Base-by-base conservation (phyloP, 257 asterid genomes). In the Salvia rosmarinus region DNA sequence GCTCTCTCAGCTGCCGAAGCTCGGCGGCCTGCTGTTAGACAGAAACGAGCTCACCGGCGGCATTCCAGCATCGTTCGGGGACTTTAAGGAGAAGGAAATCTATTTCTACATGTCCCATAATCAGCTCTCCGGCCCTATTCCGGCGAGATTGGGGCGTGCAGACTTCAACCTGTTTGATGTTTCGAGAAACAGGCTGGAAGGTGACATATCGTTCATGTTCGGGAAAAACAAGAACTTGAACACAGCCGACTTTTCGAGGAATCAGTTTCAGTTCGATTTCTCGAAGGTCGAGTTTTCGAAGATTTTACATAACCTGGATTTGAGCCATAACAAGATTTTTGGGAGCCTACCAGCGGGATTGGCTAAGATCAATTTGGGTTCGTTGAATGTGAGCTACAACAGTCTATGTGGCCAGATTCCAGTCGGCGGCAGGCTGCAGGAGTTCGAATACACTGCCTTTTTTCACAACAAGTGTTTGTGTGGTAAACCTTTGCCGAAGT, bases 351-450 rank as follows among this genome's bases (percentile, higher is more conserved):
- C 96, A 6, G 63, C 21, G 34, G 78, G 39, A 5, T 49, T 87
- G 84, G 65, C 56, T 25, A 16, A 55, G 3, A 5, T 80, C 77
- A 8, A 61, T 6, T 44, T 82, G 60, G 75, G 59, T 67, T 28
- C 6, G 55, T 44, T 87, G 43, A 83, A 85, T 42, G 89, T 85
- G 77, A 89, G 88, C 39, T 89, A 89, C 20, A 89, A 87, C 71
- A 67, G 83, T 71, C 82, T 89, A 0, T 89, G 96, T 39, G 91
- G 91, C 20, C 13, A 74, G 75, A 89, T 87, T 60, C 94, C 91
- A 1, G 28, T 8, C 9, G 89, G 93, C 0, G 87, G 85, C 7
- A 47, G 16, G 17, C 4, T 12, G 7, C 89, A 80, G 75, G 52
- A 51, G 3, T 64, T 73, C 23, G 87, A 77, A 11, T 4, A 21